Percentiles rank a stretch among this genome's conserved stretches.
Conservation (phyloP, 2,329 filamentous ascomycete species). For the Aspergillus vadensis region DNA sequence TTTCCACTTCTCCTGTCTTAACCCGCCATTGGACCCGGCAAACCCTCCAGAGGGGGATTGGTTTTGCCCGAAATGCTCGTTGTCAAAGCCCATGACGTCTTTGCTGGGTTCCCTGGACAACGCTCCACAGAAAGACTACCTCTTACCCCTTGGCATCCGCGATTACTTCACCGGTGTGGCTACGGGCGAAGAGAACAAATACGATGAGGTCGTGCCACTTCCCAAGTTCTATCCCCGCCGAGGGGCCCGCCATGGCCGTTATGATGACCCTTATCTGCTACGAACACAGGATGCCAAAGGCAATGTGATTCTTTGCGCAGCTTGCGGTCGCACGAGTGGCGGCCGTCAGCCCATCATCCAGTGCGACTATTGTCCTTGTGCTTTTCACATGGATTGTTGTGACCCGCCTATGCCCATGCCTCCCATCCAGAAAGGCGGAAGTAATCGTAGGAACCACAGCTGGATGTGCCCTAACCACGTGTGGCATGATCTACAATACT, state of each 20-base stretch:
- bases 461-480: conserved; percentile 91
- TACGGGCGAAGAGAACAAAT: conserved; percentile 75
- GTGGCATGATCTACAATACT: conserved; percentile 65
- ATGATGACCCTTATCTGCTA: conserved; percentile 37
- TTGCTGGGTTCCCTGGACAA: conserved; percentile 67
- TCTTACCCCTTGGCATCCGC: conserved; percentile 70
- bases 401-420: conserved; percentile 80
- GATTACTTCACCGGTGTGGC: conserved; percentile 78
- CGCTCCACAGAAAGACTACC: conserved; percentile 71
- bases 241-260: conserved; percentile 23
- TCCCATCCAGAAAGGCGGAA: conserved; percentile 57
- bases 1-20: conserved; percentile 86
- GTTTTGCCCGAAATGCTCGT: conserved; percentile 70
- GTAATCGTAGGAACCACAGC: conserved; percentile 61
- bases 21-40: conserved; percentile 71
- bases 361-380: conserved; percentile 78
- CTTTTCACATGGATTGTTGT: conserved; percentile 92
- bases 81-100: conserved; percentile 62
- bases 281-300: conserved; percentile 71
- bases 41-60: conserved; percentile 71
- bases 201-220: conserved; percentile 65
- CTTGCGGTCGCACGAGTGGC: conserved; percentile 68
- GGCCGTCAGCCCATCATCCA: conserved; percentile 73
- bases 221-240: conserved; percentile 26
- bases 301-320: conserved; percentile 74